These are phyloP conservation scores for Ophiocordyceps camponoti-leonardi DNA, from an alignment of 2,329 filamentous ascomycete species.

Conservation along the genomic window DNA sequence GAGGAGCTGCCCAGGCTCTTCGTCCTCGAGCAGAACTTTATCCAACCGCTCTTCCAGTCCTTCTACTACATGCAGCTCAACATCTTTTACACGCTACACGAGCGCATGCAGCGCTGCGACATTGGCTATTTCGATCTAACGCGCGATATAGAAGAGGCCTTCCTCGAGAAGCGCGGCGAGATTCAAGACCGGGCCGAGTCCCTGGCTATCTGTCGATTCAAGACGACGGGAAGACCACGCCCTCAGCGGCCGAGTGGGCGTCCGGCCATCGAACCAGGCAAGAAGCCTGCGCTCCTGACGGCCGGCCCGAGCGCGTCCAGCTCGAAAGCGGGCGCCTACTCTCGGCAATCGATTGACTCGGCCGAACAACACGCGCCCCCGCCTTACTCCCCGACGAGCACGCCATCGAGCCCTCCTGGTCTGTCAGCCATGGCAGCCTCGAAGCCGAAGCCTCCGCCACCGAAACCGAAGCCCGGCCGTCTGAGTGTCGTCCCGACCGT, in stretches of 20 bases:
- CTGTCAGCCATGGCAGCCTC: conserved; percentile 32
- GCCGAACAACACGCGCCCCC: conserved; percentile 44
- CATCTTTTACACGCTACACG: conserved; percentile 95
- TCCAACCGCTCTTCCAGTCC: conserved; percentile 89
- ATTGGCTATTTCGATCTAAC: conserved; percentile 96
- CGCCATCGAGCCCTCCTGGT: conserved; percentile 10
- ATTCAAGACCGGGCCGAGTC: conserved; percentile 73
- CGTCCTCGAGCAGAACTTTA: conserved; percentile 78
- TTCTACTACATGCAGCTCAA: conserved; percentile 99
- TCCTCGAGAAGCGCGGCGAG: conserved; percentile 73
- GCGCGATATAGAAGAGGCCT: conserved; percentile 80
- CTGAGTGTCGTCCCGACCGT: conserved; percentile 46
- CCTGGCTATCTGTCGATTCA: conserved; percentile 77
- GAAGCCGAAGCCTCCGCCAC: conserved; percentile 54
- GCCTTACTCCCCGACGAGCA: conserved; percentile 43
- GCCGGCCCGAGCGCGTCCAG: conserved; percentile 18
- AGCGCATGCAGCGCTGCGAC: conserved; percentile 93
- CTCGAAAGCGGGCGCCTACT: conserved; percentile 16
- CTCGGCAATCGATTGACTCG: conserved; percentile 19
- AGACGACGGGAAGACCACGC: conserved; percentile 58
- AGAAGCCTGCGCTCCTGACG: conserved; percentile 32
- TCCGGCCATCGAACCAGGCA: conserved; percentile 29
- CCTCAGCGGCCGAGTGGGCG: conserved; percentile 42
- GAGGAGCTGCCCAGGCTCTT: conserved; percentile 91
- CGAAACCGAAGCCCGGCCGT: conserved; percentile 61